phyloP scores from a whole-genome alignment of 75 land plant species.

The Azolla pinnata region DNA sequence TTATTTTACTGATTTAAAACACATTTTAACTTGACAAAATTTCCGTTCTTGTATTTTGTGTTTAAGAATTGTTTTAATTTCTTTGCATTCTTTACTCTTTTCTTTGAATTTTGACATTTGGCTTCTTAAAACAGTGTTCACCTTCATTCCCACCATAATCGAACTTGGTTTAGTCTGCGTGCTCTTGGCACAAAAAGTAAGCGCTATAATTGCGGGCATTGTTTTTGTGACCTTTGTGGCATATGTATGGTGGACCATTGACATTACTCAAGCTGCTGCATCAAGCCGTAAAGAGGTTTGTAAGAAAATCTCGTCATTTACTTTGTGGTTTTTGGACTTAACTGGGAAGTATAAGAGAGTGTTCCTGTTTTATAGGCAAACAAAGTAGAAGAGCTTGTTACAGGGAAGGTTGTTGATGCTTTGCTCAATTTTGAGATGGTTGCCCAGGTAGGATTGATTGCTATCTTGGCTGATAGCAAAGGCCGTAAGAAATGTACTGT shows the following conservation, averaged over 20 bases:
- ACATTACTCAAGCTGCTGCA: slow-evolving; percentile 29
- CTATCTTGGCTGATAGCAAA: too few species aligned
- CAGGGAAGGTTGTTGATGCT: slow-evolving; percentile 43
- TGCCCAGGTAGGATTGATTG: slow-evolving; percentile 32
- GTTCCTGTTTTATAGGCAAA: slow-evolving; percentile 20
- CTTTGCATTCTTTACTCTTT: too few species aligned
- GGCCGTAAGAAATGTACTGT: too few species aligned
- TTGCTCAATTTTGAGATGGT: slow-evolving; percentile 39
- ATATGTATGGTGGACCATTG: slow-evolving; percentile 31
- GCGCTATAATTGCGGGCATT: slow-evolving; percentile 24
- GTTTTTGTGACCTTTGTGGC: slow-evolving; percentile 28
- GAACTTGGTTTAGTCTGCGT: slow-evolving; percentile 33
- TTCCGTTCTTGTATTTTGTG: too few species aligned
- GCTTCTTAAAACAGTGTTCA: slow-evolving; percentile 36
- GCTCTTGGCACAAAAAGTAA: slow-evolving; percentile 31
- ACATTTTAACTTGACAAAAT: too few species aligned
- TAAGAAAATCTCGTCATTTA: slow-evolving; percentile 1
- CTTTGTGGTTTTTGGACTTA: too few species aligned
- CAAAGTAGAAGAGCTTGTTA: slow-evolving; percentile 31
- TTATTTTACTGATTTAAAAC: too few species aligned
- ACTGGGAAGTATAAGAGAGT: neutral
- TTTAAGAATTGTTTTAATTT: neutral
- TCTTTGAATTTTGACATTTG: too few species aligned
- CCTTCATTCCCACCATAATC: slow-evolving; percentile 28
- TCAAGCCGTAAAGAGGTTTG: slow-evolving; percentile 34